Percentiles rank a stretch among this genome's conserved stretches.
Evolutionary conservation across 1,139 yeast genomes (phyloP).

Genomic region (Nakaseomyces nivariensis): DNA sequence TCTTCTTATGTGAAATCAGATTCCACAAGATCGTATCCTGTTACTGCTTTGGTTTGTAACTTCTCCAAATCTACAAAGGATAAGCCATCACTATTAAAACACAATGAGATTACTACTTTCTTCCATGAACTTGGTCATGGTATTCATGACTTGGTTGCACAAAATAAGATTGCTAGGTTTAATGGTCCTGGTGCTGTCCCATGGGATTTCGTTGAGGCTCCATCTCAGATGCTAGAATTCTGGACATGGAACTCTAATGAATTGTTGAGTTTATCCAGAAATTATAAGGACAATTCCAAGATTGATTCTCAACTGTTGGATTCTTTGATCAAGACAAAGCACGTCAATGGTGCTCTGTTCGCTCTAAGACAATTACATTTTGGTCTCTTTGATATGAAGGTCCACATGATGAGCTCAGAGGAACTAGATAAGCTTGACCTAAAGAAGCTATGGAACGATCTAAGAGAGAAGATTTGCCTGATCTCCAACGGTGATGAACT

Average conservation of each 20-base stretch:
- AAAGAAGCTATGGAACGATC: slow-evolving; percentile 49
- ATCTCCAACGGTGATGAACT: slow-evolving; percentile 44
- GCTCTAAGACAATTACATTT: slow-evolving; percentile 69
- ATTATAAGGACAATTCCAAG: slow-evolving; percentile 51
- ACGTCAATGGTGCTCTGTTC: slow-evolving; percentile 63
- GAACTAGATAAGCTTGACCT: slow-evolving; percentile 38
- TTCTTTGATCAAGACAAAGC: slow-evolving; percentile 55
- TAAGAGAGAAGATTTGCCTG: slow-evolving; percentile 49
- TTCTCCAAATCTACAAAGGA: slow-evolving; percentile 65
- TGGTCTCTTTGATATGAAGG: slow-evolving; percentile 63
- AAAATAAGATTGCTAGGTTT: slow-evolving; percentile 54
- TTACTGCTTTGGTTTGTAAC: slow-evolving; percentile 74
- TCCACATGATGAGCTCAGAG: slow-evolving; percentile 42
- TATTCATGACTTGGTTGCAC: slow-evolving; percentile 65
- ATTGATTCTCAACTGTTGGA: slow-evolving; percentile 51
- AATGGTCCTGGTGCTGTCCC: slow-evolving; percentile 65
- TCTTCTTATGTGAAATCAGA: slow-evolving; percentile 48
- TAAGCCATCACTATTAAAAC: slow-evolving; percentile 70
- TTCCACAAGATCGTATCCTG: slow-evolving; percentile 51
- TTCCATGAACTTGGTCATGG: slow-evolving; percentile 92
- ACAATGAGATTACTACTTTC: slow-evolving; percentile 69
- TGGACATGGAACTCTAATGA: slow-evolving; percentile 75
- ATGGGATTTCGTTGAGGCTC: slow-evolving; percentile 84
- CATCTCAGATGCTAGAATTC: slow-evolving; percentile 80
- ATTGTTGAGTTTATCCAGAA: slow-evolving; percentile 50